Evolutionary conservation across 495 filamentous ascomycete species (phyloP).

Genomic region (Neurospora hispaniola): DNA sequence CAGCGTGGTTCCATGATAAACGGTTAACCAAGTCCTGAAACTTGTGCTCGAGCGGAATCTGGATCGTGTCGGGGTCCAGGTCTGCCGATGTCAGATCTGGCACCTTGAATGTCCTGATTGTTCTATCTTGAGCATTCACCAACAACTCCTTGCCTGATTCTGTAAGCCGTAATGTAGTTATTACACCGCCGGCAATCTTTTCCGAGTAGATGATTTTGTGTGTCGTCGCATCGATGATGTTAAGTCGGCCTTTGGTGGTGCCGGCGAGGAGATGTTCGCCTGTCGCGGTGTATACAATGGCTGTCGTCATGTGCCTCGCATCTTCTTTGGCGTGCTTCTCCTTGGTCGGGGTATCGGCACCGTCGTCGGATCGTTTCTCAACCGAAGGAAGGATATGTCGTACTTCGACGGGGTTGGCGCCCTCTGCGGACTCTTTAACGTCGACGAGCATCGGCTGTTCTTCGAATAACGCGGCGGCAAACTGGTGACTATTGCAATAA

Average conservation of each 20-base stretch:
- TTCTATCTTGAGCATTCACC: conserved; percentile 81
- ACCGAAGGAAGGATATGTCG: conserved; percentile 73
- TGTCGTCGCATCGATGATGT: conserved; percentile 76
- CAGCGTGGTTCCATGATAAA: conserved; percentile 88
- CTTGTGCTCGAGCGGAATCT: conserved; percentile 89
- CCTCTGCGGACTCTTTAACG: conserved; percentile 49
- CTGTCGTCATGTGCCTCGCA: conserved; percentile 86
- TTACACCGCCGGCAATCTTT: conserved; percentile 72
- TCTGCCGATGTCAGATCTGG: conserved; percentile 41
- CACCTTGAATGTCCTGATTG: conserved; percentile 75
- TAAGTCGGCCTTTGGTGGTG: conserved; percentile 90
- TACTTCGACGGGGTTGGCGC: conserved; percentile 42
- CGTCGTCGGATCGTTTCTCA: conserved; percentile 59
- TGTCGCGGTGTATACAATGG: conserved; percentile 71
- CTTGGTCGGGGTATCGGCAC: conserved; percentile 47
- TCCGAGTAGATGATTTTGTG: conserved; percentile 74
- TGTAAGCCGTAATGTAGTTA: conserved; percentile 78
- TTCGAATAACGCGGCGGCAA: conserved; percentile 85
- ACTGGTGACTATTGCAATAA: conserved; percentile 48
- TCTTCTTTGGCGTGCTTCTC: conserved; percentile 87
- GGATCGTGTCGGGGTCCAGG: conserved; percentile 58
- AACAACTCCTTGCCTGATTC: conserved; percentile 76
- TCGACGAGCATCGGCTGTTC: conserved; percentile 84
- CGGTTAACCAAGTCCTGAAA: conserved; percentile 96
- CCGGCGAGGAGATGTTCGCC: conserved; percentile 84